A percentile compares a stretch with the other conserved stretches of the same genome.
phyloP scores from a whole-genome alignment of 345 rosid genomes.

The Clarkia xantiana region DNA sequence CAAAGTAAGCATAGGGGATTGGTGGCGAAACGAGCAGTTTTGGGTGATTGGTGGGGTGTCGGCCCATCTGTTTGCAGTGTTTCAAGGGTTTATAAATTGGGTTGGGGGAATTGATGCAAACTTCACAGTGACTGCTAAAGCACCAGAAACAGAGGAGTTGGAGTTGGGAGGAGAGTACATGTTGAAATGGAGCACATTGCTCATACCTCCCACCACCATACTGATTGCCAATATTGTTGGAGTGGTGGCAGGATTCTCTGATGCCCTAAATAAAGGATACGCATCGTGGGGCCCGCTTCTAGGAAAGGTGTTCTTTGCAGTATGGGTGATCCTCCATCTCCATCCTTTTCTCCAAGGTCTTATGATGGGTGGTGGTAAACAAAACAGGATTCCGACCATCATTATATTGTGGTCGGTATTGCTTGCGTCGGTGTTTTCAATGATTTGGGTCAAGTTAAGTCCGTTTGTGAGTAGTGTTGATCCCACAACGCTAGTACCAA shows the following conservation, averaged over 20 bases:
- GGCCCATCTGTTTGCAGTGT: constrained; percentile 88
- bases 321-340: constrained; percentile 95
- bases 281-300: constrained; percentile 98
- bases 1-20: constrained; percentile 82
- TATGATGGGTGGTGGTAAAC: constrained; percentile 58
- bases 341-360: constrained; percentile 98
- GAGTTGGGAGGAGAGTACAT: constrained; percentile 47
- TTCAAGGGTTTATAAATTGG: constrained; percentile 92
- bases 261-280: constrained; percentile 90
- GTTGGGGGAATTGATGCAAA: constrained; percentile 87
- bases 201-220: constrained; percentile 86
- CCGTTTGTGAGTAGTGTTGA: constrained; percentile 43
- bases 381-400: constrained; percentile 89
- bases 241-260: constrained; percentile 98
- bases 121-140: constrained; percentile 90
- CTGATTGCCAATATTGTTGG: constrained; percentile 80
- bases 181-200: constrained; percentile 83
- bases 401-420: constrained; percentile 91
- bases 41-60: constrained; percentile 99
- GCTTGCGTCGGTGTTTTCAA: constrained; percentile 87
- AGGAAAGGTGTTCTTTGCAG: constrained; percentile 85
- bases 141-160: constrained; percentile 79
- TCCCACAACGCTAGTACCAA: constrained; percentile 17
- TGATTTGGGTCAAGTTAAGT: constrained; percentile 87
- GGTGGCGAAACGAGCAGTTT: constrained; percentile 94